Evolutionary conservation across 202 grass and related monocot species (phyloP), one percentile per base, ranked within the genome.

Genomic region (Panicum virgatum): DNA sequence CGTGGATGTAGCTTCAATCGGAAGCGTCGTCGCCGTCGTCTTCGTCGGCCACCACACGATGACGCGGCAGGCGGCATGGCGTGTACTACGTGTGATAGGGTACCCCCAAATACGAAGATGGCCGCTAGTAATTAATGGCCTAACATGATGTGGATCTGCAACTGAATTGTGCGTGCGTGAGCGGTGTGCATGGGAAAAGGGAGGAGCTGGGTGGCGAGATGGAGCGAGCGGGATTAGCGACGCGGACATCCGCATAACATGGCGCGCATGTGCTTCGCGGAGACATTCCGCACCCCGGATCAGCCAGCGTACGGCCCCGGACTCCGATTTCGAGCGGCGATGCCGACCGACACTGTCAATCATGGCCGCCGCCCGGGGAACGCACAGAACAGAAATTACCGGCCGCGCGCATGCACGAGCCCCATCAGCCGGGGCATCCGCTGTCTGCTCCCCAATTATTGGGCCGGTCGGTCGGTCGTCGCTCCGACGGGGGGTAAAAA

Each of bases 341-440:
- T 39, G 29, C 71, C 48, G 70, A 73, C 71, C 48, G 70, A 73
- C 71, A 56, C 71, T 56, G 71, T 56, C 71, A 73, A 72, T 72
- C 69, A 72, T 72, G 23, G 50, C 29, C 47, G n/a, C n/a, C n/a
- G n/a, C n/a, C n/a, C n/a, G n/a, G 25, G 43, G 43, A 8, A 23
- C 12, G 11, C n/a, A n/a, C n/a, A n/a, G n/a, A n/a, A 16, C 19
- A 0, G 7, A 42, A 45, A 18, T 72, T 72, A 69, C 43, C 42
- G 12, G 29, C n/a, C n/a, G n/a, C n/a, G n/a, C n/a, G n/a, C n/a
- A n/a, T n/a, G n/a, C n/a, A n/a, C n/a, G n/a, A n/a, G n/a, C n/a
- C n/a, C n/a, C n/a, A n/a, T n/a, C n/a, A n/a, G n/a, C n/a, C n/a
- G n/a, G n/a, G n/a, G n/a, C n/a, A n/a, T n/a, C 62, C 5, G 27